phyloP scores from a whole-genome alignment of 176 grass and related monocot genomes.

The Oryza brachyantha region DNA sequence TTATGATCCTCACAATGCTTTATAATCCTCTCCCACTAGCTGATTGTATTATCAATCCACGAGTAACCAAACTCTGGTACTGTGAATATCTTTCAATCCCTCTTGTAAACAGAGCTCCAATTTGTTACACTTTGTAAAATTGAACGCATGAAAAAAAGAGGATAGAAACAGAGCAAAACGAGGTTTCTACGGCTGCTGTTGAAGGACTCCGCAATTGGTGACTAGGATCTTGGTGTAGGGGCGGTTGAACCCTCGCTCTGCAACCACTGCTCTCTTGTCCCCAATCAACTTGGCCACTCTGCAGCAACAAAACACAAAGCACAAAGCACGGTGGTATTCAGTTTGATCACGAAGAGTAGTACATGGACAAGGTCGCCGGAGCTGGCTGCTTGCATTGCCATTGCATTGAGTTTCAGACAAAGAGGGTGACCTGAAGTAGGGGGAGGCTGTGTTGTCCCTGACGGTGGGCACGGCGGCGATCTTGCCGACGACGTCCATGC shows the following conservation, averaged over 20 bases:
- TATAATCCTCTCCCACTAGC: neutral
- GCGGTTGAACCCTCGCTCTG: constrained; percentile 82
- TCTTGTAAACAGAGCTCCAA: neutral
- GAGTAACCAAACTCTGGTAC: neutral
- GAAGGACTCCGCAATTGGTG: constrained; percentile 62
- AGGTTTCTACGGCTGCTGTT: constrained; percentile 31
- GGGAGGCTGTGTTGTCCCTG: constrained; percentile 70
- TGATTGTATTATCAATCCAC: neutral
- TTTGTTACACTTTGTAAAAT: neutral
- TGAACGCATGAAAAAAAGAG: no score
- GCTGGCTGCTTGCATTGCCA: no score
- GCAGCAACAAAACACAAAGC: neutral
- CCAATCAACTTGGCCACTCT: constrained; percentile 96
- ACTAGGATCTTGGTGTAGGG: constrained; percentile 81
- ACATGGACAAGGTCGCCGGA: no score
- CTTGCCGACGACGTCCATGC: constrained; percentile 86
- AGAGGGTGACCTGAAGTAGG: constrained; percentile 69
- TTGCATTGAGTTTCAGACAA: neutral
- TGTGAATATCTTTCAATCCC: no score
- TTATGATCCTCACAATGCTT: neutral
- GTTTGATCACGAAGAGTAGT: neutral
- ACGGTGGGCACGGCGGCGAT: constrained; percentile 74
- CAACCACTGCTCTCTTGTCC: constrained; percentile 91
- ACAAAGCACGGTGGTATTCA: neutral
- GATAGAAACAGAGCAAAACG: no score